Evolutionary conservation across 176 grass and related monocot species (phyloP).

Genomic region (Hordeum vulgare): DNA sequence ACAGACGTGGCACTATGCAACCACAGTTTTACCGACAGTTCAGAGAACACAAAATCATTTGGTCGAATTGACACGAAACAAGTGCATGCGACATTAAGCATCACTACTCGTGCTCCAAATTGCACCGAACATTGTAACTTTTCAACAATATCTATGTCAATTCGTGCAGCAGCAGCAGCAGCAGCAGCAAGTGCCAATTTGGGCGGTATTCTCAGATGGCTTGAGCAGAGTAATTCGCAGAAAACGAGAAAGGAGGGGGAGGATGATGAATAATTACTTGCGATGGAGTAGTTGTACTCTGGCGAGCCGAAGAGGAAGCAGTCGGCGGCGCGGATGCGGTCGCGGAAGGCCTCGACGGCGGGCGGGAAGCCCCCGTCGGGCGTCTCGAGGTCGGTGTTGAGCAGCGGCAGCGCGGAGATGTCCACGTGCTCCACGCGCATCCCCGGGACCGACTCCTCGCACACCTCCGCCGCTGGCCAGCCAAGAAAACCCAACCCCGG

Average conservation of each 20-base stretch:
- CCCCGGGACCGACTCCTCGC: slow-evolving; percentile 59
- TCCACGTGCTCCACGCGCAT: slow-evolving; percentile 56
- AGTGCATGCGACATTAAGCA: background rate
- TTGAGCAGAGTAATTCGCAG: background rate
- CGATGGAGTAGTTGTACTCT: slow-evolving; percentile 84
- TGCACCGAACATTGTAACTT: background rate
- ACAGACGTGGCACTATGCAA: background rate
- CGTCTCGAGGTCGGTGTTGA: slow-evolving; percentile 85
- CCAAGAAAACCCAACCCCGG: too few relatives aligned
- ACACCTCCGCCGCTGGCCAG: slow-evolving; percentile 52
- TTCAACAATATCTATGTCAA: background rate
- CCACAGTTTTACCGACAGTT: background rate
- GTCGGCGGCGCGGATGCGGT: slow-evolving; percentile 47
- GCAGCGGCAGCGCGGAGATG: slow-evolving; percentile 54
- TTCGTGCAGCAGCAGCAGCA: background rate
- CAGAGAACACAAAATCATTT: background rate
- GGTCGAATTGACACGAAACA: background rate
- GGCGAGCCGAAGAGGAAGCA: slow-evolving; percentile 74
- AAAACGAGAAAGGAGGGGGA: background rate
- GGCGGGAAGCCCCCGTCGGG: slow-evolving; percentile 42
- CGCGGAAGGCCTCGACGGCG: slow-evolving; percentile 66
- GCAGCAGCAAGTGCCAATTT: background rate
- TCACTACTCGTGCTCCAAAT: background rate
- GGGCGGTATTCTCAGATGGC: background rate
- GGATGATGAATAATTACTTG: slow-evolving; percentile 15